Base-by-base conservation (phyloP, 805 yeast genomes). In the Cyberlindnera subsufficiens region DNA sequence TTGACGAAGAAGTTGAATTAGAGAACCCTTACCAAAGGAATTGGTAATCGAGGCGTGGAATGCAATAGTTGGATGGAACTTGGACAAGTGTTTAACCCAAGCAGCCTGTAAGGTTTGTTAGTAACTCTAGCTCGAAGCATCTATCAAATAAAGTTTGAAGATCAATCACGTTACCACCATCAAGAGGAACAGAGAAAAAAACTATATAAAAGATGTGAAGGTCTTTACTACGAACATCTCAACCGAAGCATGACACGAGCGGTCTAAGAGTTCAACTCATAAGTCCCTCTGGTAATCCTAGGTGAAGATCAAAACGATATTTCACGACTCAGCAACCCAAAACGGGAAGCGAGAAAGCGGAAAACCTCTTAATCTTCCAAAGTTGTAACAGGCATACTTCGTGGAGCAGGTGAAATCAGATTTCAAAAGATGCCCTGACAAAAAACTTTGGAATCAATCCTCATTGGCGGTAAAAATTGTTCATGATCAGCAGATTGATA, bases 31-130 rank as follows among this genome's bases (percentile, higher is more conserved):
- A 69, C 99, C 99, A 61, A 91, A 91, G 1, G 99, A 90, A 65
- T 91, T 91, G 50, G 95, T 91, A 56, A 91, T 91, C 2, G 97
- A 89, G 1, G 99, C 98, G 65, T 91, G 99, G 72, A 93, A 91
- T 47, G 99, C 99, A 54, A 91, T 71, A 2, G 99, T 93, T 39
- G 99, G 99, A 62, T 78, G 87, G 42, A 80, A 85, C 57, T 86
- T 90, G 4, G 97, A 89, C 49, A 91, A 72, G 64, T 85, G 91
- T 65, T 91, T 93, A 36, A 93, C 96, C 99, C 99, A 91, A 35
- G 98, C 96, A 64, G 98, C 97, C 97, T 90, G 64, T 39, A 40
- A 38, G 6, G n/a, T 27, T 19, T 45, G 56, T 55, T 55, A 55
- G 59, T 53, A 52, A 42, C 11, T 13, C 25, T 29, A 33, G 13